A percentile compares a stretch with the other conserved stretches of the same genome.
Evolutionary conservation across 768 basidiomycete genomes (phyloP).

Genomic region (Neoboletus magnificus): DNA sequence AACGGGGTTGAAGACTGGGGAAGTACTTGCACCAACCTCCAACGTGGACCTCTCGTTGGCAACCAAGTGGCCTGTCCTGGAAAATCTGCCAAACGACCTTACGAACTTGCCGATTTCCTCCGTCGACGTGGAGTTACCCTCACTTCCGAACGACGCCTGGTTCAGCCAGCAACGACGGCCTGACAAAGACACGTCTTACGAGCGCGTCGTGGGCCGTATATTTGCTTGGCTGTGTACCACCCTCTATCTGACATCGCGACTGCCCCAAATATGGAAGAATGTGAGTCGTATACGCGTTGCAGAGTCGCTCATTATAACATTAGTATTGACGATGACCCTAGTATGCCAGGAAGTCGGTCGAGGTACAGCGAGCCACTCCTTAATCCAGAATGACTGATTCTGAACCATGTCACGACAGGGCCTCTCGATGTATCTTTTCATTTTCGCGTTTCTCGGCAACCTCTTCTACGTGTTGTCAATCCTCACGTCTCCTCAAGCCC

Average conservation of each 20-base stretch:
- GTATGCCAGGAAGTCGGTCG: constrained; percentile 89
- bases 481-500: constrained; percentile 66
- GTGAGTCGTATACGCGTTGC: constrained; percentile 47
- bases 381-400: constrained; percentile 4
- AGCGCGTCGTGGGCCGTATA: constrained; percentile 80
- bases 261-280: constrained; percentile 99
- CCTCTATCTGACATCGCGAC: constrained; percentile 86
- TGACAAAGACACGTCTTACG: constrained; percentile 30
- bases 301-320: not conserved
- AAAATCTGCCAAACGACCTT: constrained; percentile 11
- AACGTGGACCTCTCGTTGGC: not conserved
- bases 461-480: constrained; percentile 90
- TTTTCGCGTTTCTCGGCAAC: constrained; percentile 94
- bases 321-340: constrained; percentile 28
- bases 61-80: constrained; percentile 10
- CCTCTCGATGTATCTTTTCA: constrained; percentile 88
- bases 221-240: constrained; percentile 95
- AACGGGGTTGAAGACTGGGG: constrained; percentile 40
- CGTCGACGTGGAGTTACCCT: constrained; percentile 21
- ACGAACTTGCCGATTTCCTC: not conserved
- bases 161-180: constrained; percentile 11
- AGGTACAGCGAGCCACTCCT: constrained; percentile 39
- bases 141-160: not conserved
- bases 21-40: constrained; percentile 39
- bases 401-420: constrained; percentile 48